phyloP scores from a whole-genome alignment of 768 basidiomycete species.

The Tricholoma hemisulphureum region DNA sequence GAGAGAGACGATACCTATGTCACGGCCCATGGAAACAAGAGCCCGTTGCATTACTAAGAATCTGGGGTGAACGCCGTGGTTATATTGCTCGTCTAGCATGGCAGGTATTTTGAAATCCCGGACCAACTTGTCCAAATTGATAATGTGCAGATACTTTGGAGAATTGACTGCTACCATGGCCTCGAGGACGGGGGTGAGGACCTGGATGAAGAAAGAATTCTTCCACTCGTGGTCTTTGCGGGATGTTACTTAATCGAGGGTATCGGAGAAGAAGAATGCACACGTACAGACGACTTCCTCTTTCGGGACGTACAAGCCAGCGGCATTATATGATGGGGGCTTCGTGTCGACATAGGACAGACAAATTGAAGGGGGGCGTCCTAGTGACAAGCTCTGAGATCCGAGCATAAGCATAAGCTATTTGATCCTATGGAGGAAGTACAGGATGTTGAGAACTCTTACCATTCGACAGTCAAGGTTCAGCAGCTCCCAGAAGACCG shows the following conservation, averaged over 20 bases:
- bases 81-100: constrained; percentile 44
- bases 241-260: constrained; percentile 25
- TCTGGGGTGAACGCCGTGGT: constrained; percentile 40
- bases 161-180: constrained; percentile 51
- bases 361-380: constrained; percentile 68
- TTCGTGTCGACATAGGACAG: constrained; percentile 65
- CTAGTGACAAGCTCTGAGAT: constrained; percentile 62
- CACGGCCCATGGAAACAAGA: constrained; percentile 56
- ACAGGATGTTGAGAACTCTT: not conserved
- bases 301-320: constrained; percentile 45
- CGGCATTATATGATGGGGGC: constrained; percentile 48
- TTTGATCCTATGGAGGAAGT: not conserved
- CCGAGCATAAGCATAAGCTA: not conserved
- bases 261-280: not conserved
- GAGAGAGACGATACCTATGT: constrained; percentile 47
- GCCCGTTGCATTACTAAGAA: constrained; percentile 66
- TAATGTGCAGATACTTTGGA: constrained; percentile 50
- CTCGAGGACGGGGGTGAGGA: constrained; percentile 62
- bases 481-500: constrained; percentile 73
- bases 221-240: constrained; percentile 70
- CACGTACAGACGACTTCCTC: constrained; percentile 52
- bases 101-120: constrained; percentile 56
- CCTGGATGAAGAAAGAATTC: constrained; percentile 59
- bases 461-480: constrained; percentile 72
- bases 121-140: constrained; percentile 52